Base-by-base conservation (phyloP, 495 filamentous ascomycete genomes). In the Podospora didyma region DNA sequence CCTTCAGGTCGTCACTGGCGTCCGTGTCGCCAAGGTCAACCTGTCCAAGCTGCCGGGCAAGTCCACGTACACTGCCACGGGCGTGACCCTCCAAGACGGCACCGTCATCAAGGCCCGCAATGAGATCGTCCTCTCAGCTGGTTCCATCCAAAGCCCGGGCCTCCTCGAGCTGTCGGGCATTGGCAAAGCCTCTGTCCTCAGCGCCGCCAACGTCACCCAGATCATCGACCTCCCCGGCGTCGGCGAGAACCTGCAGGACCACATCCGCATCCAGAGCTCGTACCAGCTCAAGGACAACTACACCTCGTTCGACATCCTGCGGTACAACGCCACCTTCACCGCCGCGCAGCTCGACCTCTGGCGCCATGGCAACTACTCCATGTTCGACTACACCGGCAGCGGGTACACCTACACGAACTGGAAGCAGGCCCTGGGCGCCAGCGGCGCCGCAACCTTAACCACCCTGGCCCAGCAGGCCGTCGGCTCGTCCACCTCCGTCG, bases 121-220 rank as follows among this genome's bases (percentile, higher is more conserved):
- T 41, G 81, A 85, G 35, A 75, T 85, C 1, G 77, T 87, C 51
- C 59, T 86, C 10, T 76, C 79, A 6, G 77, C 79, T 3, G 83
- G 84, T 10, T 51, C 76, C 28, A 67, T 81, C 24, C 68, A 75
- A 11, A 74, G 76, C 7, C 80, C 83, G 12, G 64, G 70, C 11
- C 66, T 86, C 10, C 71, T 85, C 11, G 82, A 85, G 63, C 69
- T 80, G 0, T 87, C 84, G 0, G 82, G 83, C 41, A 57, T 86
- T 49, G 83, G 82, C 46, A 51, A 63, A 21, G 26, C 41, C 2
- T 47, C 50, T 14, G 59, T 80, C 20, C 62, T 82, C 1, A 42
- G 66, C 12, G 47, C 63, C 2, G 68, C 73, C 24, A 61, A 65
- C 5, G 76, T 82, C 37, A 54, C 65, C 1, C 56, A 70, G 4